Evolutionary conservation across 1,284 basidiomycete species (phyloP), one percentile per base, ranked within the genome.

Genomic region (Fomitopsis pinicola): DNA sequence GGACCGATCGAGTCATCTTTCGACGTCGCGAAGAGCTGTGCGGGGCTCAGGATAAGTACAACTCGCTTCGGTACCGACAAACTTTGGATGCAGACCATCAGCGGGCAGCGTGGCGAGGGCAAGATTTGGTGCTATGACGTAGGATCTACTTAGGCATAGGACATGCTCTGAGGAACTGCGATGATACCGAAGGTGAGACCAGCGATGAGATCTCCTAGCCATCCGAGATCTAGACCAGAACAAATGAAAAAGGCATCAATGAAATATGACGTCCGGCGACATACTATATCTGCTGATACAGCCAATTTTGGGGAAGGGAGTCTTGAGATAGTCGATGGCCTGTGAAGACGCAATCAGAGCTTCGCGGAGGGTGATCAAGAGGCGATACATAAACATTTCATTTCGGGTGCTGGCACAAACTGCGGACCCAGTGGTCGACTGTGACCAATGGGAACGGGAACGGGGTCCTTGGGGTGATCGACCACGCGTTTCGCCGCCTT

Each of bases 1-100:
- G 95, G 95, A 57, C 95, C 95, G 66, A 98, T 97, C 12, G 94
- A 94, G 40, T 95, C 92, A 78, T 98, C 95, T 75, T 97, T 97
- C 46, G 94, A 94, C 0, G 95, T 97, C 35, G 95, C 95, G 68
- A 95, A 94, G 73, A 94, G 83, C 89, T 92, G 67, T 30, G 59
- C 42, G 58, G 68, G 26, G 66, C 60, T 57, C 19, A 26, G 8
- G 30, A 6, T 15, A 15, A 70, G 63, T 71, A 71, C 58, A 14
- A 14, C 48, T 33, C 15, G 38, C 9, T 8, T 40, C 38, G 19
- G 91, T 90, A 22, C 94, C 96, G 68, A 97, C 87, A 72, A 98
- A 98, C 2, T 95, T 95, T 4, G 95, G 96, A 75, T 98, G 98
- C 9, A 98, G 83, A 66, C 97, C 97, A 72, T 99, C 84, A 2